Conservation (phyloP, 441 rosid genomes). For the Brassica balearica region DNA sequence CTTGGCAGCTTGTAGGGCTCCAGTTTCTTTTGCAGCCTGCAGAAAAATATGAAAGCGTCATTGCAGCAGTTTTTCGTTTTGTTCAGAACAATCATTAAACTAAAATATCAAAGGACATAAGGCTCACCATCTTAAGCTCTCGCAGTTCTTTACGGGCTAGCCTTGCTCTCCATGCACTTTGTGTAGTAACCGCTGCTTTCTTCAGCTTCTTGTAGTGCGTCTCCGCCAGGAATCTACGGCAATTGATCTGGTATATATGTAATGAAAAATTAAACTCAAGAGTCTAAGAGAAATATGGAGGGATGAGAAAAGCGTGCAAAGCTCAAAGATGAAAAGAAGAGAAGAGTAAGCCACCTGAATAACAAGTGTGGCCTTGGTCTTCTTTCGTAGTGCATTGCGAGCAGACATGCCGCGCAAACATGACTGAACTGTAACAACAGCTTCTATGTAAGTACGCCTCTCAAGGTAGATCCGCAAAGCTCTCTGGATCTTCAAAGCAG, state of each 20-base stretch:
- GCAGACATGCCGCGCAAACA: conserved; percentile 84
- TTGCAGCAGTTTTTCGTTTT: conserved; percentile 12
- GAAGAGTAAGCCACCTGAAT: conserved; percentile 59
- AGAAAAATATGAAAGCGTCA: conserved; percentile 17
- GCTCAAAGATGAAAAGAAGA: conserved; percentile 26
- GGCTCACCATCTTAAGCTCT: conserved; percentile 76
- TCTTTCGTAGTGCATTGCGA: conserved; percentile 64
- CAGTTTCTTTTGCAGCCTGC: conserved; percentile 94
- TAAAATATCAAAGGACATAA: background rate
- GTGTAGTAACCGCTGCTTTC: conserved; percentile 73
- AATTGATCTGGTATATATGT: conserved; percentile 57
- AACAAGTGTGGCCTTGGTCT: conserved; percentile 58
- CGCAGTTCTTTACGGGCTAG: conserved; percentile 79
- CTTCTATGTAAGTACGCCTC: conserved; percentile 60
- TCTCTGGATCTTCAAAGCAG: conserved; percentile 76
- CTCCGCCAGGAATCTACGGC: conserved; percentile 62
- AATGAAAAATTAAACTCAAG: conserved; percentile 35
- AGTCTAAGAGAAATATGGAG: conserved; percentile 23
- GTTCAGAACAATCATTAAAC: conserved; percentile 25
- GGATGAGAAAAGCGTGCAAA: conserved; percentile 11
- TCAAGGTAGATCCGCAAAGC: conserved; percentile 70
- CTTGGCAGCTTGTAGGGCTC: conserved; percentile 95
- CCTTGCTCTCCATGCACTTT: conserved; percentile 86
- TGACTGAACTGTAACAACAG: conserved; percentile 73
- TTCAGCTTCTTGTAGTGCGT: conserved; percentile 56